Percentiles rank a stretch among this genome's conserved stretches.
These are phyloP conservation scores for Paraphoma sp. DNA, from an alignment of 2,329 filamentous ascomycete genomes.

Conservation along the genomic window DNA sequence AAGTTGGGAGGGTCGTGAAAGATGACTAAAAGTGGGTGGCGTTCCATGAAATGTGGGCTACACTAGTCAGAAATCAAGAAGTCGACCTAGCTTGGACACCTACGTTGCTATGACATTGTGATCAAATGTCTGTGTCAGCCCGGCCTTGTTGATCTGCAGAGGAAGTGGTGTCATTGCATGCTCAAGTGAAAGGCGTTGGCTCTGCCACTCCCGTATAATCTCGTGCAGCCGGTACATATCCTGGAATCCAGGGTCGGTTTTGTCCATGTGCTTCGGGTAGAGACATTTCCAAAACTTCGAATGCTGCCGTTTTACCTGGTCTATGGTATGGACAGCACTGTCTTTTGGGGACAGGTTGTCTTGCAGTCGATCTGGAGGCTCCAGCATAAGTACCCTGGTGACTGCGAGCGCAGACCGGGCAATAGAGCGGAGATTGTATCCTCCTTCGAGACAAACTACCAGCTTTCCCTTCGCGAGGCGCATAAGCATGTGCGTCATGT, in stretches of 20 bases:
- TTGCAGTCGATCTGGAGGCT: conserved; percentile 73
- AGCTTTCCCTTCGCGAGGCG: conserved; percentile 88
- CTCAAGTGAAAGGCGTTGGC: conserved; percentile 72
- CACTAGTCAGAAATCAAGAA: conserved; percentile 7
- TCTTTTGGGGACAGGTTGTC: conserved; percentile 53
- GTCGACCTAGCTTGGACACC: conserved; percentile 21
- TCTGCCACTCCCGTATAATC: conserved; percentile 78
- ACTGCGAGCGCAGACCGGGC: conserved; percentile 92
- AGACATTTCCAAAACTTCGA: conserved; percentile 86
- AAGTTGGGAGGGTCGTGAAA: conserved; percentile 80
- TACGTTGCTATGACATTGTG: conserved; percentile 84
- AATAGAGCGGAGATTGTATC: conserved; percentile 93
- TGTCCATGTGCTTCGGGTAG: conserved; percentile 65
- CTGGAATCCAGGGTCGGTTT: conserved; percentile 34
- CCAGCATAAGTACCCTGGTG: conserved; percentile 91
- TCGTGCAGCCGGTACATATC: conserved; percentile 72
- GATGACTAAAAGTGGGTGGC: conserved; percentile 77
- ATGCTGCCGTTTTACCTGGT: conserved; percentile 65
- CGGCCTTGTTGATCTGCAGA: conserved; percentile 77
- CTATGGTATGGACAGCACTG: conserved; percentile 61
- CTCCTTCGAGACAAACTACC: conserved; percentile 91
- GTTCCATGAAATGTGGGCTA: conserved; percentile 69
- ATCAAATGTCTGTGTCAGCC: conserved; percentile 77
- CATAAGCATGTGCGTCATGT: conserved; percentile 99
- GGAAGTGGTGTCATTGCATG: conserved; percentile 81